Evolutionary conservation across 805 yeast genomes (phyloP), one percentile per base, ranked within the genome.

Genomic region (Metschnikowia arizonensis): DNA sequence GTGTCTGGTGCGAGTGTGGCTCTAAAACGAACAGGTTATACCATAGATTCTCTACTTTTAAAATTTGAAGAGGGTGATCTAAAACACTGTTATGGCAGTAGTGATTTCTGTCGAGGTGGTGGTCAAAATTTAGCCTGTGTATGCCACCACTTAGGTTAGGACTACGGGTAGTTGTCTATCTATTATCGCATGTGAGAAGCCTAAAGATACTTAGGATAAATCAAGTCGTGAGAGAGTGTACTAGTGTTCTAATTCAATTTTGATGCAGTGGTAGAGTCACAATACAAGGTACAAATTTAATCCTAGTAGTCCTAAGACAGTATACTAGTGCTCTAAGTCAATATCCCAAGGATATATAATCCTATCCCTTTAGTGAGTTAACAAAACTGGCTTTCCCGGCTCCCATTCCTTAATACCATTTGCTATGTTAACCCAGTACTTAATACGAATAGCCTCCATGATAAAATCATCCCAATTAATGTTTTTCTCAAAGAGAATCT

Each of bases 361-460:
- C 4, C 6, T 21, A 21, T 21, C 24, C 23, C 9, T 28, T 64
- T 59, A 82, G 59, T 83, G 88, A n/a, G 83, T 78, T 56, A 84
- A 63, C 43, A 72, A 77, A 4, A 83, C 78, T 3, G 82, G 81
- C 57, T 78, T 76, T 17, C 88, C 88, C 1, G 82, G 79, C 52
- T 82, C 84, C 91, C 93, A 84, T 40, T 83, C 88, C 62, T 78
- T 81, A 35, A 89, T 74, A 5, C 88, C 88, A 33, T 76, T 76
- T 40, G 79, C 79, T 28, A 91, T 79, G 59, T 86, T 90, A 40
- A 74, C 72, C 95, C 96, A 89, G 61, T 89, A 91, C 61, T 86
- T 86, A 50, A 91, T 66, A 51, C 77, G 78, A 19, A 88, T 78
- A 1, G 95, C 83, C 48, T 81, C 81, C 44, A 75, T 64, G 41